Base-by-base conservation (phyloP, 768 basidiomycete species). In the Termitomyces sp. region DNA sequence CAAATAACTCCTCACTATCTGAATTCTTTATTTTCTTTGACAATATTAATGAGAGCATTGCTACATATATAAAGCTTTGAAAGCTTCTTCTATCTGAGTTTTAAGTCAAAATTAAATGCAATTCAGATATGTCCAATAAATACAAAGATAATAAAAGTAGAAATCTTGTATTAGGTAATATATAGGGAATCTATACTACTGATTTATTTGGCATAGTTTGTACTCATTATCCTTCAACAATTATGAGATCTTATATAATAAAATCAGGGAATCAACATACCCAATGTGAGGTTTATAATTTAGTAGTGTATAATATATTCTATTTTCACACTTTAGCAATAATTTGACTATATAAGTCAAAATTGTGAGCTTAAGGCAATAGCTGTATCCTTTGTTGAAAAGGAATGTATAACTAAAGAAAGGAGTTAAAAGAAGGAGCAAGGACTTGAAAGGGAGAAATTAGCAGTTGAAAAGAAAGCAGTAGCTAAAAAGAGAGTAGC, bases 141-240 rank as follows among this genome's bases (percentile, higher is more conserved):
- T 54, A 54, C 33, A 63, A 63, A 21, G 35, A 46, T 19, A 43
- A 54, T 19, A 41, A 60, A 12, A 58, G 45, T 26, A 38, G 53
- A 35, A 19, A 28, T 1, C 46, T 63, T 35, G 12, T n/a, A 28
- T 47, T 4, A n/a, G 57, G 60, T 3, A 51, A 61, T 12, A 52
- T 35, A 35, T 52, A 45, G 57, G 51, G 57, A 8, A 33, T 63
- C 30, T 56, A 41, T 38, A 50, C 57, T 9, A 63, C 60, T 4
- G 51, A 63, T 35, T 57, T 60, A 1, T 61, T 60, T 48, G 62
- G 62, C 6, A 61, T 30, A 8, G 30, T 30, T 30, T 30, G 3
- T 30, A 30, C 8, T 30, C 1, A 30, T 30, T 30, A 3, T 30
- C 8, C 8, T 30, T 30, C 8, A 30, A 30, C 30, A 30, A 3